Percentiles rank a stretch among this genome's conserved stretches.
Evolutionary conservation across 805 yeast genomes (phyloP).

Genomic region (Pichia insulana): DNA sequence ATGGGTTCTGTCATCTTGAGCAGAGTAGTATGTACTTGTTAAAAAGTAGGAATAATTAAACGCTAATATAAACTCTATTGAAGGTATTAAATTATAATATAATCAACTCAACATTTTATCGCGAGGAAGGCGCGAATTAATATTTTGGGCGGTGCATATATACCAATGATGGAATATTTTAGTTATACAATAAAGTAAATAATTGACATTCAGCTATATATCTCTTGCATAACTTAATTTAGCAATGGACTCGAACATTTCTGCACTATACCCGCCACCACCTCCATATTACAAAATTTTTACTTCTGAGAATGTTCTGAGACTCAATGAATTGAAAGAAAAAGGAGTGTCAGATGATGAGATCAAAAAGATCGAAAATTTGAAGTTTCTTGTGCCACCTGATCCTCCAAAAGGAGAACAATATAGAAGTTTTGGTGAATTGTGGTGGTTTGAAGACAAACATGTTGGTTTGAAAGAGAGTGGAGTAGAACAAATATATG

Average conservation of each 20-base stretch:
- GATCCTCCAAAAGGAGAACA: slow-evolving; percentile 48
- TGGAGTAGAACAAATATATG: slow-evolving; percentile 71
- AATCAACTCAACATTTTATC: too few relatives aligned
- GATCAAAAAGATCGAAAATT: slow-evolving; percentile 26
- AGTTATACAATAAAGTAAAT: too few relatives aligned
- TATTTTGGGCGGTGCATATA: too few relatives aligned
- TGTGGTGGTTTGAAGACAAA: slow-evolving; percentile 78
- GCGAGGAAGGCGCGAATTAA: too few relatives aligned
- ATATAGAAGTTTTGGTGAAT: slow-evolving; percentile 81
- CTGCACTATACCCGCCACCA: slow-evolving; percentile 90
- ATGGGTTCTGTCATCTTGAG: slow-evolving; percentile 14
- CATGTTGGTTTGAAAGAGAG: slow-evolving; percentile 67
- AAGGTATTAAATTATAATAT: too few relatives aligned
- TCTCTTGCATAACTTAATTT: too few relatives aligned
- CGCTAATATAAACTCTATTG: too few relatives aligned
- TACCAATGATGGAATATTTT: too few relatives aligned
- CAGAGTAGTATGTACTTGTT: too few relatives aligned
- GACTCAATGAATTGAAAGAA: slow-evolving; percentile 26
- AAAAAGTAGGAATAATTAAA: too few relatives aligned
- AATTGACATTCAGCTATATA: too few relatives aligned
- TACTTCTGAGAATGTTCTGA: slow-evolving; percentile 56
- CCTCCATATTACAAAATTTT: slow-evolving; percentile 75
- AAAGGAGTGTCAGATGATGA: slow-evolving; percentile 18
- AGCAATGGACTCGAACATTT: slow-evolving; percentile 3
- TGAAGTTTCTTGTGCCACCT: slow-evolving; percentile 60